Evolutionary conservation across 2,329 filamentous ascomycete species (phyloP).

Genomic region (Aspergillus terreus): DNA sequence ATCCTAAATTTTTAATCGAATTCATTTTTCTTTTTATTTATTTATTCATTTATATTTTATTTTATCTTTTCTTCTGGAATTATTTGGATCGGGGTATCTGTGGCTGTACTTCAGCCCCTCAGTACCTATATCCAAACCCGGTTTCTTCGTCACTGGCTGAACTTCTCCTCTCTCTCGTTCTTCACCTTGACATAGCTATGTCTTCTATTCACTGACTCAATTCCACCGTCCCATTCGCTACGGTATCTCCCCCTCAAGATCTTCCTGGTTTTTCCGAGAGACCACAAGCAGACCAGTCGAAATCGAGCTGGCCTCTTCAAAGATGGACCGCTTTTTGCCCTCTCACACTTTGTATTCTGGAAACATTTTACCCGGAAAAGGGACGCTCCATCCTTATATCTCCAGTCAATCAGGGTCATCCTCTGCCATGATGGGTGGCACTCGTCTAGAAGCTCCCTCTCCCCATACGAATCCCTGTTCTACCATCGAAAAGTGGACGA

Average conservation of each 20-base stretch:
- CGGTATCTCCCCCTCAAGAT: not conserved
- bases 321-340: conserved; percentile 22
- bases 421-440: conserved; percentile 10
- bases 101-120: conserved; percentile 1
- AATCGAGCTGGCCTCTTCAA: not conserved
- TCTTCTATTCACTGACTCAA: not conserved
- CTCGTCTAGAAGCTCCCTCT: conserved; percentile 9
- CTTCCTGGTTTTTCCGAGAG: not conserved
- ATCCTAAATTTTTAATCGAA: not conserved
- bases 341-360: conserved; percentile 16
- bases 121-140: conserved; percentile 3
- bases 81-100: not conserved
- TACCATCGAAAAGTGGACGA: conserved; percentile 18
- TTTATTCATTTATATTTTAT: conserved; percentile 1
- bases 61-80: not conserved
- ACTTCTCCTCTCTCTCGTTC: conserved; percentile 1
- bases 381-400: conserved; percentile 13
- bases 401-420: conserved; percentile 17
- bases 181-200: not conserved
- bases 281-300: not conserved
- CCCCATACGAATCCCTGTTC: conserved; percentile 16
- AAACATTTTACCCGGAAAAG: conserved; percentile 22
- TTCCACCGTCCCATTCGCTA: not conserved
- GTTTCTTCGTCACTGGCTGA: conserved; percentile 2
- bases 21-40: not conserved